phyloP scores from a whole-genome alignment of 257 asterid species.

The Solanum etuberosum region DNA sequence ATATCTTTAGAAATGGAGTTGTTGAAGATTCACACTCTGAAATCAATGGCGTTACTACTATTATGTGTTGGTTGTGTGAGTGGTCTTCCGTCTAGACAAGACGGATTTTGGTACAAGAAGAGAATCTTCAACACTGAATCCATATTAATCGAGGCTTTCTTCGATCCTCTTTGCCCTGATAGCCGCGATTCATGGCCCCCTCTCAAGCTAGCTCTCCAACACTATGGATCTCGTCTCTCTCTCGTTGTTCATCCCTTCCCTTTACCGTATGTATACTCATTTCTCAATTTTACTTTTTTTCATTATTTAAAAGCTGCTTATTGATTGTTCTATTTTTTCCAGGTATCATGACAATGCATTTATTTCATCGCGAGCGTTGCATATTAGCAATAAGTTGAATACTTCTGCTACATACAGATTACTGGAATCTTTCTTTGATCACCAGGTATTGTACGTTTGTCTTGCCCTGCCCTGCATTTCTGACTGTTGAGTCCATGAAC shows the following conservation, averaged over 20 bases:
- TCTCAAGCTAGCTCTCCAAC: slow-evolving; percentile 38
- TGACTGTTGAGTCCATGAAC: not conserved
- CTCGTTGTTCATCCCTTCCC: slow-evolving; percentile 58
- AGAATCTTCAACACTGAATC: slow-evolving; percentile 6
- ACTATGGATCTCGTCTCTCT: slow-evolving; percentile 36
- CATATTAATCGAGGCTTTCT: slow-evolving; percentile 64
- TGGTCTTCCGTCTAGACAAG: slow-evolving; percentile 36
- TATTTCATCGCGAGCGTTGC: slow-evolving; percentile 60
- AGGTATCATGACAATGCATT: slow-evolving; percentile 87
- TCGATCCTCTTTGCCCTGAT: slow-evolving; percentile 93
- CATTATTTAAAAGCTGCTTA: not conserved
- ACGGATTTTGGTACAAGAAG: slow-evolving; percentile 64
- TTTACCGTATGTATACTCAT: slow-evolving; percentile 23
- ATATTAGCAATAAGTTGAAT: slow-evolving; percentile 41
- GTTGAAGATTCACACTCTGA: not conserved
- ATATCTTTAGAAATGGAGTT: not conserved
- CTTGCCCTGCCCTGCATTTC: not conserved
- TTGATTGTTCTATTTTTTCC: slow-evolving; percentile 3
- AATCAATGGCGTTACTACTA: not conserved
- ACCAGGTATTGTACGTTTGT: slow-evolving; percentile 28
- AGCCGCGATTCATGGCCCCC: slow-evolving; percentile 85
- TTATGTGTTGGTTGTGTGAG: not conserved
- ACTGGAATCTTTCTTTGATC: slow-evolving; percentile 54
- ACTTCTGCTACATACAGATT: slow-evolving; percentile 41
- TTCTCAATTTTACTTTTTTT: not conserved